Evolutionary conservation across 1,139 yeast genomes (phyloP).

Genomic region (Yamadazyma dendronema): DNA sequence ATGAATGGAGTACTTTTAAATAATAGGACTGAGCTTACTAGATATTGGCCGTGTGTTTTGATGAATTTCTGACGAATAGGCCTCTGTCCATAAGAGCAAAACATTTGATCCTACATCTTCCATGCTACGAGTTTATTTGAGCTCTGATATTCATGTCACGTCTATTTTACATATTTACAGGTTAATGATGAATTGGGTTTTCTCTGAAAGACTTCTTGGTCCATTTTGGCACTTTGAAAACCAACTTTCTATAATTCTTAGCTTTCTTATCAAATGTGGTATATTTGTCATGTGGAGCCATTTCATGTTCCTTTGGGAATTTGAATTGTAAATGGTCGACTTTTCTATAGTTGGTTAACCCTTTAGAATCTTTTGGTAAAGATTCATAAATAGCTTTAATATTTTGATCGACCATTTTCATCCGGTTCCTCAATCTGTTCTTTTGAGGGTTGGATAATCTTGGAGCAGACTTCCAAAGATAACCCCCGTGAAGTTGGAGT

Average conservation of each 20-base stretch:
- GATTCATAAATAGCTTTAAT: conserved; percentile 70
- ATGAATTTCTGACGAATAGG: too few species aligned
- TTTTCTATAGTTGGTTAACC: conserved; percentile 44
- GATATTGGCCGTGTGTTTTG: too few species aligned
- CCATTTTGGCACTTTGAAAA: conserved; percentile 87
- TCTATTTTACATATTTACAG: conserved; percentile 1
- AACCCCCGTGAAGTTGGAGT: conserved; percentile 68
- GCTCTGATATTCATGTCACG: too few species aligned
- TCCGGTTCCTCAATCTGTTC: conserved; percentile 76
- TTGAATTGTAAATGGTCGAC: conserved; percentile 53
- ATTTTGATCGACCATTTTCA: conserved; percentile 77
- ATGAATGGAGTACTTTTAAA: too few species aligned
- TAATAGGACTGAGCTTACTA: too few species aligned
- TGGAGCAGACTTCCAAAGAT: conserved; percentile 70
- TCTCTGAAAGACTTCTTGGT: conserved; percentile 79
- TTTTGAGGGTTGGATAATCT: conserved; percentile 82
- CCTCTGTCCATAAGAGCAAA: too few species aligned
- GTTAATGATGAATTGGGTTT: conserved; percentile 73
- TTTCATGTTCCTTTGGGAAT: conserved; percentile 77
- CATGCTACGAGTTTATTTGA: too few species aligned
- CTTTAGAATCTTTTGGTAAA: conserved; percentile 27
- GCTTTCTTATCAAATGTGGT: conserved; percentile 77
- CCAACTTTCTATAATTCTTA: conserved; percentile 80
- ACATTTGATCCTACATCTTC: too few species aligned
- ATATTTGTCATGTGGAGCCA: conserved; percentile 82